phyloP scores from a whole-genome alignment of 768 basidiomycete species.

The Termitomyces sp. region DNA sequence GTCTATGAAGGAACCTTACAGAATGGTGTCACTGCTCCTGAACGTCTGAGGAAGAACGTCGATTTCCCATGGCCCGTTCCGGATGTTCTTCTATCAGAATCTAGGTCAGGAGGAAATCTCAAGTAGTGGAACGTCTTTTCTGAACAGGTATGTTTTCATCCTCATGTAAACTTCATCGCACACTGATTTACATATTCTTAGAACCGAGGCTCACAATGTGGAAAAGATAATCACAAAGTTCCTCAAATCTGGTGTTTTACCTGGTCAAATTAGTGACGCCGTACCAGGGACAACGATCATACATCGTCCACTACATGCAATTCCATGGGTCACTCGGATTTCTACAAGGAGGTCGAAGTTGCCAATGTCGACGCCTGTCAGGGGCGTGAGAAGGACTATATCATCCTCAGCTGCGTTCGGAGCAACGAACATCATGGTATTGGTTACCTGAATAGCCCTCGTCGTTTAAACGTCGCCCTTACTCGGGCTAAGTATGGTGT shows the following conservation, averaged over 20 bases:
- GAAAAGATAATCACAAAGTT: conserved; percentile 99
- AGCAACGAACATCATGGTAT: conserved; percentile 99
- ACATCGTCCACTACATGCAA: conserved; percentile 99
- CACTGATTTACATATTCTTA: conserved; percentile 18
- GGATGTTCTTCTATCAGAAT: conserved; percentile 99
- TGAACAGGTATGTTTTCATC: conserved; percentile 68
- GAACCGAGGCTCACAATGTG: conserved; percentile 97
- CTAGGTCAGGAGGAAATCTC: conserved; percentile 98
- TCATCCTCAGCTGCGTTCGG: conserved; percentile 94
- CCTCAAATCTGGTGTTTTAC: conserved; percentile 98
- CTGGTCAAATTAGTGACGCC: conserved; percentile 97
- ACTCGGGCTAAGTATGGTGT: conserved; percentile 98
- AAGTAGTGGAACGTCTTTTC: conserved; percentile 95
- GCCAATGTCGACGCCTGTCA: conserved; percentile 99
- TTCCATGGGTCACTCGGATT: conserved; percentile 95
- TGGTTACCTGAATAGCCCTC: conserved; percentile 96
- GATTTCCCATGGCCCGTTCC: conserved; percentile 99
- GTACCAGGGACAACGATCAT: conserved; percentile 97
- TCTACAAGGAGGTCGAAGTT: conserved; percentile 99
- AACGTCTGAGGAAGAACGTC: conserved; percentile 94
- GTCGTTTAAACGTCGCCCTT: conserved; percentile 93
- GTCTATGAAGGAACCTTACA: conserved; percentile 99
- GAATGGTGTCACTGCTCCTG: conserved; percentile 98
- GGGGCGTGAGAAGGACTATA: conserved; percentile 99
- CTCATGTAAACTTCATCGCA: background rate